phyloP scores from a whole-genome alignment of 2,329 filamentous ascomycete genomes.

The Polychaeton citri region DNA sequence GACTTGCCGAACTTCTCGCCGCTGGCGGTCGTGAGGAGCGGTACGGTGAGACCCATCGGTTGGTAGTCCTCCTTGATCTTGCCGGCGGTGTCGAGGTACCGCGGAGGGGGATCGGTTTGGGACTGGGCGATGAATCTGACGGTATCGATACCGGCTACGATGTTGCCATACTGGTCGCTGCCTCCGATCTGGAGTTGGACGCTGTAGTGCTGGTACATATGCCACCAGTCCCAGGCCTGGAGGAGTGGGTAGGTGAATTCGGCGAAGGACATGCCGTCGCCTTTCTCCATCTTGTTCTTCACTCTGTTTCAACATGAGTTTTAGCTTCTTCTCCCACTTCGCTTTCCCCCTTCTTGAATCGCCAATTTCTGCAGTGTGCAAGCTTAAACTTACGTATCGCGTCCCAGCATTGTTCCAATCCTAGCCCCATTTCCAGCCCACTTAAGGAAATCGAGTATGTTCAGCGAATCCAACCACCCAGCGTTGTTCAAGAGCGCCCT shows the following conservation, averaged over 20 bases:
- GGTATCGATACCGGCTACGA: conserved; percentile 75
- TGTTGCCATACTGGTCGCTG: conserved; percentile 94
- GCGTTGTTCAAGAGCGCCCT: conserved; percentile 68
- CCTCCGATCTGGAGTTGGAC: conserved; percentile 85
- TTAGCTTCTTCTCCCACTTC: not conserved
- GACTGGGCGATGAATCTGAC: conserved; percentile 55
- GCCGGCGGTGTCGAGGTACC: conserved; percentile 17
- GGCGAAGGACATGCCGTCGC: conserved; percentile 84
- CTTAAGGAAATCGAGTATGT: conserved; percentile 61
- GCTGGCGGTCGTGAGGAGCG: conserved; percentile 70
- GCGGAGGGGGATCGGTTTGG: not conserved
- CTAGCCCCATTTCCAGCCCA: conserved; percentile 61
- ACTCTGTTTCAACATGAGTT: too few species aligned
- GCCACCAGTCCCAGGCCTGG: conserved; percentile 95
- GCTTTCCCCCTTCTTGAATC: conserved; percentile 2
- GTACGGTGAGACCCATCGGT: conserved; percentile 80
- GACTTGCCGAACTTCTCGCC: conserved; percentile 93
- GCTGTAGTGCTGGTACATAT: conserved; percentile 55
- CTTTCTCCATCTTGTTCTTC: conserved; percentile 68
- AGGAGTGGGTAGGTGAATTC: conserved; percentile 90
- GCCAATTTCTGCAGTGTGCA: conserved; percentile 1
- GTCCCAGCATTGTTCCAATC: conserved; percentile 73
- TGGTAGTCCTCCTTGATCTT: conserved; percentile 27
- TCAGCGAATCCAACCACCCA: conserved; percentile 62
- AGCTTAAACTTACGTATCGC: conserved; percentile 60